Evolutionary conservation across 805 yeast species (phyloP).

Genomic region (Wickerhamiella vanderwaltii): DNA sequence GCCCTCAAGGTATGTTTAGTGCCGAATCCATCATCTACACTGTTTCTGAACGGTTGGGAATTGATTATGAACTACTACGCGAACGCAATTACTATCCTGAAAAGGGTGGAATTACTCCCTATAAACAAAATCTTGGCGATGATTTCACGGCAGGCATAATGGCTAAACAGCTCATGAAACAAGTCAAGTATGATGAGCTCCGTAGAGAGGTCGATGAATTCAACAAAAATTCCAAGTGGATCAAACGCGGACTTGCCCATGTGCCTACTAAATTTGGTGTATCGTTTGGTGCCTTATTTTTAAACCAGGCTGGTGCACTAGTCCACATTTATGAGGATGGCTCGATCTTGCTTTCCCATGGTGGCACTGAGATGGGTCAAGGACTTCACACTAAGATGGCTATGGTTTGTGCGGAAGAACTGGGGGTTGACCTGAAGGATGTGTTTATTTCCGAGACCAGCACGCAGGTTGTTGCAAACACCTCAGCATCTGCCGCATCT

Average conservation of each 20-base stretch:
- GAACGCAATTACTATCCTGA: conserved; percentile 29
- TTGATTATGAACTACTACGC: conserved; percentile 33
- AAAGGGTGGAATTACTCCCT: conserved; percentile 29
- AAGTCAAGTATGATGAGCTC: conserved; percentile 29
- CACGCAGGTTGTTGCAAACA: conserved; percentile 37
- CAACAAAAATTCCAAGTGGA: conserved; percentile 33
- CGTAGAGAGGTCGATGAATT: conserved; percentile 32
- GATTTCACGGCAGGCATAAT: conserved; percentile 33
- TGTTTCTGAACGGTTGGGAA: conserved; percentile 31
- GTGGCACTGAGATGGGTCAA: conserved; percentile 42
- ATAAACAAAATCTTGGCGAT: conserved; percentile 32
- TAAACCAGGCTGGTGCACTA: conserved; percentile 40
- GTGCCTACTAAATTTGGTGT: conserved; percentile 40
- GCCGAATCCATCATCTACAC: conserved; percentile 33
- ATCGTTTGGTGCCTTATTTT: conserved; percentile 35
- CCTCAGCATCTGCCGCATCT: conserved; percentile 40
- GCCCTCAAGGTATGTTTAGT: conserved; percentile 39
- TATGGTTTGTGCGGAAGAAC: conserved; percentile 36
- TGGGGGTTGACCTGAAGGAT: conserved; percentile 32
- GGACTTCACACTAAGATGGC: conserved; percentile 39
- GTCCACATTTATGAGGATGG: conserved; percentile 38
- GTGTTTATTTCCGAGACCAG: conserved; percentile 37
- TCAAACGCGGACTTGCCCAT: conserved; percentile 36
- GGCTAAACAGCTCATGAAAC: conserved; percentile 29
- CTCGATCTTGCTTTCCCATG: conserved; percentile 35